These are phyloP conservation scores for Malassezia restricta DNA, from an alignment of 1,284 basidiomycete genomes.

Conservation along the genomic window DNA sequence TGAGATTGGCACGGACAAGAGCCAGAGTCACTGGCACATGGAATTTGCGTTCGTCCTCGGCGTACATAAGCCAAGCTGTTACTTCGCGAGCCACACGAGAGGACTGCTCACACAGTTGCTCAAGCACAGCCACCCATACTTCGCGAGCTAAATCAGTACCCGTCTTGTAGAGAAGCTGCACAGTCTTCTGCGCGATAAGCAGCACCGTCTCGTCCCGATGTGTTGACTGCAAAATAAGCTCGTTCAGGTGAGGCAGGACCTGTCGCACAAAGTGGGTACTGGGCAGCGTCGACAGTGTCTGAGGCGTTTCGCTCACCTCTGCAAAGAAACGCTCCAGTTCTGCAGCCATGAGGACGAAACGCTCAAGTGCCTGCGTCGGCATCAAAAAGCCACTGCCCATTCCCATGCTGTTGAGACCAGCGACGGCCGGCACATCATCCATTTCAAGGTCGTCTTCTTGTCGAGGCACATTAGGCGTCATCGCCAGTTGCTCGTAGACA, in stretches of 20 bases:
- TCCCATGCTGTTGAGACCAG: background rate
- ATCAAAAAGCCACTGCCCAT: conserved; percentile 12
- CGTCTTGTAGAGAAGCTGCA: conserved; percentile 49
- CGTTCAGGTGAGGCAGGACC: conserved; percentile 67
- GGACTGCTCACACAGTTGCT: conserved; percentile 75
- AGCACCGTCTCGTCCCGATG: conserved; percentile 76
- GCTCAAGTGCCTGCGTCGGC: conserved; percentile 40
- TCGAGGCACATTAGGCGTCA: conserved; percentile 2
- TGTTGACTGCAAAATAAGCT: conserved; percentile 62
- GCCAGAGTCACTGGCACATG: conserved; percentile 87
- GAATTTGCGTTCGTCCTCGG: conserved; percentile 87
- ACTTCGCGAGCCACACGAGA: conserved; percentile 92
- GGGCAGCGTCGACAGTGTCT: conserved; percentile 47
- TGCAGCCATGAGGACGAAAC: conserved; percentile 36
- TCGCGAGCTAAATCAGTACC: conserved; percentile 34
- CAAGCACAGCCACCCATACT: conserved; percentile 70
- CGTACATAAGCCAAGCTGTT: conserved; percentile 88
- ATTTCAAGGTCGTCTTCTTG: conserved; percentile 5
- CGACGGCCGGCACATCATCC: conserved; percentile 2
- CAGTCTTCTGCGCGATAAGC: conserved; percentile 85
- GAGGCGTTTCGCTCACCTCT: conserved; percentile 21
- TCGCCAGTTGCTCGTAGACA: conserved; percentile 83
- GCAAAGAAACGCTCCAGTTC: conserved; percentile 38
- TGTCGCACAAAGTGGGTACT: conserved; percentile 73
- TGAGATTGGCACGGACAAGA: conserved; percentile 68